Percentiles rank a stretch among this genome's conserved stretches.
phyloP scores from a whole-genome alignment of 2,329 filamentous ascomycete genomes.

The Calonectria ilicicola region DNA sequence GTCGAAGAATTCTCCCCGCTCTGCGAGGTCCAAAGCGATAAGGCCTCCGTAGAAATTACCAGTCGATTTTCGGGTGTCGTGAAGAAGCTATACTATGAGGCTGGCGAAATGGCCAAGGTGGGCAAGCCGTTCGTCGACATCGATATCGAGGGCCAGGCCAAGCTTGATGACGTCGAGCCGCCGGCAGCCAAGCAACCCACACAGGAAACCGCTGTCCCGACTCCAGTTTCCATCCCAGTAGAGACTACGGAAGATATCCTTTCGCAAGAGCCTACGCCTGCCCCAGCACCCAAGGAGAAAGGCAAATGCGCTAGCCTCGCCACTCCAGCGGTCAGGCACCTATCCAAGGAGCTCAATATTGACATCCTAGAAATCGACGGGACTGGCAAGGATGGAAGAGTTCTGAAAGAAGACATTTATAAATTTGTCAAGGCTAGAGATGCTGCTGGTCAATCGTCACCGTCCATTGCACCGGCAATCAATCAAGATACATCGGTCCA shows the following conservation, averaged over 20 bases:
- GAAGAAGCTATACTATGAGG: constrained; percentile 95
- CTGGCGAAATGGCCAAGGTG: constrained; percentile 95
- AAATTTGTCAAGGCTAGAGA: constrained; percentile 72
- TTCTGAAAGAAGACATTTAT: constrained; percentile 92
- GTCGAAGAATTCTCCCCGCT: constrained; percentile 98
- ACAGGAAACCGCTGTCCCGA: constrained; percentile 42
- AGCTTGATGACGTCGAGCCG: constrained; percentile 51
- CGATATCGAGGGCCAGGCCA: constrained; percentile 85
- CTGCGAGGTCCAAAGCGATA: constrained; percentile 98
- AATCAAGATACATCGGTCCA: constrained; percentile 58
- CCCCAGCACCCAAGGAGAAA: constrained; percentile 49
- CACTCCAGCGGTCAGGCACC: constrained; percentile 90
- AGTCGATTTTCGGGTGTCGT: constrained; percentile 95
- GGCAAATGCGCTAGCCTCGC: constrained; percentile 81
- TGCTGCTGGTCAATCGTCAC: constrained; percentile 42
- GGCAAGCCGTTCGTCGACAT: constrained; percentile 96
- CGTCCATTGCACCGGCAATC: constrained; percentile 33
- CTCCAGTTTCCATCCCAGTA: constrained; percentile 21
- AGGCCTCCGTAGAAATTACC: constrained; percentile 91
- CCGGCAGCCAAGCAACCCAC: constrained; percentile 49
- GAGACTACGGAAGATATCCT: constrained; percentile 24
- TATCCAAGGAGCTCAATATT: constrained; percentile 83
- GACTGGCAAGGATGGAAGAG: constrained; percentile 90
- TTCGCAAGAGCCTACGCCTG: constrained; percentile 8
- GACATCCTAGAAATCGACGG: constrained; percentile 84